Evolutionary conservation across 305 asterid species (phyloP), one percentile per base, ranked within the genome.

Genomic region (Fraxinus angustifolia): DNA sequence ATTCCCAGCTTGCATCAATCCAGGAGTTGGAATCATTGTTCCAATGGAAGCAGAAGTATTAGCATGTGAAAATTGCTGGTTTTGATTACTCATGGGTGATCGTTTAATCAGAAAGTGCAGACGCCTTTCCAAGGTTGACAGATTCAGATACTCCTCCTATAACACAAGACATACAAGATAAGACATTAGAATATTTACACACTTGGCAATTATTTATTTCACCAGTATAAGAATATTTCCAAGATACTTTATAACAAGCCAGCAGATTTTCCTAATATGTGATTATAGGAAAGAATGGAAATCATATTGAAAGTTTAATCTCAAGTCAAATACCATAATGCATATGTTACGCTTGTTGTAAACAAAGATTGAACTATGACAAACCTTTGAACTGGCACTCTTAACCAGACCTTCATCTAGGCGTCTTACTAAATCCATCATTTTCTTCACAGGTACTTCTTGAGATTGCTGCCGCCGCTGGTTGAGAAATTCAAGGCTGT

Each of bases 21-120:
- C 98, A 79, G 99, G 99, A 65, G 98, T 94, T 79, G 99, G 99
- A 80, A 96, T 96, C 99, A 96, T 96, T 65, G 97, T 89, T 77
- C 97, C 93, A 78, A 90, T 65, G 56, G 97, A 87, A 65, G 93
- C 86, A 38, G 94, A 86, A 68, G 97, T 83, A 89, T 85, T 93
- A 62, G 86, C 85, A 81, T 90, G 94, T 79, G 93, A 73, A 80
- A 86, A 85, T 84, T 89, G 98, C 83, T 93, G 97, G 84, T 79
- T 90, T 17, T 91, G 96, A 88, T 89, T 92, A 86, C 76, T 90
- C 83, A 82, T 40, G 34, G 94, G 92, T 14, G 84, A 80, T 60
- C 89, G 87, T 86, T 82, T 90, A 77, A 88, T 94, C 48, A 93
- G 78, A 87, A 79, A 74, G 75, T 84, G 95, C 89, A 96, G 85